These are phyloP conservation scores for Umbelopsis ramanniana DNA, from an alignment of 192 early-diverging fungal genomes.

Conservation along the genomic window DNA sequence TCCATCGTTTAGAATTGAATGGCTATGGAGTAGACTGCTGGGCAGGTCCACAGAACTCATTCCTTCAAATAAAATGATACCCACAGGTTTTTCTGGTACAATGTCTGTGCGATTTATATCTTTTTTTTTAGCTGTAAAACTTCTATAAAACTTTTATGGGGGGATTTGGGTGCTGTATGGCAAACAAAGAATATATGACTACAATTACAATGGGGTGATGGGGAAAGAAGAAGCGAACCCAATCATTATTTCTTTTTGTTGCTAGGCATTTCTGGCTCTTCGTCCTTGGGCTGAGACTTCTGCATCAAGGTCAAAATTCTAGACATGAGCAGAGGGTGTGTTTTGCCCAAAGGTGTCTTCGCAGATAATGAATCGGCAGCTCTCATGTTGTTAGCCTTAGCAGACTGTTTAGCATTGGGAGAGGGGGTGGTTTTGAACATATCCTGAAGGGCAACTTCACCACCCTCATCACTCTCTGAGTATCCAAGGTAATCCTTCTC, in stretches of 20 bases:
- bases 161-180: background rate
- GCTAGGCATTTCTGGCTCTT: background rate
- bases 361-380: background rate
- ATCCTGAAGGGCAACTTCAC: background rate
- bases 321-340: background rate
- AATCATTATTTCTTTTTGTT: slow-evolving; percentile 5
- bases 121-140: background rate
- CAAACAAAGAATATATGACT: slow-evolving; percentile 13
- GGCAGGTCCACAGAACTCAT: background rate
- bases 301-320: slow-evolving; percentile 16
- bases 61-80: background rate
- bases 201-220: slow-evolving; percentile 20
- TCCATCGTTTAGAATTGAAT: background rate
- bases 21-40: background rate
- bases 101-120: slow-evolving; percentile 3
- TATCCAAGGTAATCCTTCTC: background rate
- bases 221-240: background rate
- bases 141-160: too few relatives aligned
- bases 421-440: background rate
- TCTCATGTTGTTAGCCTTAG: background rate
- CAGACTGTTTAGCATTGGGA: background rate
- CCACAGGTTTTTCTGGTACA: too few relatives aligned
- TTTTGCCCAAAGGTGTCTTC: background rate
- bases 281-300: background rate
- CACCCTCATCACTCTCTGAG: background rate